Conservation (phyloP, 2,329 filamentous ascomycete genomes). For the Aspergillus sp. region DNA sequence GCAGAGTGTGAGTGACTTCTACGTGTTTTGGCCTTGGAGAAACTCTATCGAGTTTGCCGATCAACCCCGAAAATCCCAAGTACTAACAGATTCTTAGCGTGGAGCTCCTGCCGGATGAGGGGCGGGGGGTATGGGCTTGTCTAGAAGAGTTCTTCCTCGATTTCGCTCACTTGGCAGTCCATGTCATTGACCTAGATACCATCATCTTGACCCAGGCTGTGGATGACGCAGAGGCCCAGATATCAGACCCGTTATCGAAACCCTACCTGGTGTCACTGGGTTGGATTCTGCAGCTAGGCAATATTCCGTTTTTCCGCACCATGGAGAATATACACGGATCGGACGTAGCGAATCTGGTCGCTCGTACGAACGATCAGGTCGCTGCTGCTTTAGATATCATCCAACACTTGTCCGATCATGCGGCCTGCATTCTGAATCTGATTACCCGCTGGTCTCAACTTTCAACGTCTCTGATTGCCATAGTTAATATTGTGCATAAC, state of each 20-base stretch:
- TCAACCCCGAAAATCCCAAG: background rate
- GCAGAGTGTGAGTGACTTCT: constrained; percentile 37
- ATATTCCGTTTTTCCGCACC: constrained; percentile 41
- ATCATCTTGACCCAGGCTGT: constrained; percentile 31
- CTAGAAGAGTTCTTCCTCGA: constrained; percentile 46
- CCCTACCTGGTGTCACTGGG: constrained; percentile 38
- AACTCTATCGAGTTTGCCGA: background rate
- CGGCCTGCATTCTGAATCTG: constrained; percentile 28
- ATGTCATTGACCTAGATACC: constrained; percentile 45
- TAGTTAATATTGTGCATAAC: constrained; percentile 28
- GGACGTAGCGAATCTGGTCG: constrained; percentile 31
- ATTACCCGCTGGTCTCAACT: constrained; percentile 34
- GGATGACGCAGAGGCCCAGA: constrained; percentile 30
- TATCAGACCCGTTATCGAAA: constrained; percentile 34
- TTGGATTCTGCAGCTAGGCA: constrained; percentile 37
- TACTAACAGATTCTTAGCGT: constrained; percentile 25
- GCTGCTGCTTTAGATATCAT: constrained; percentile 28
- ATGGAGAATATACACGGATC: constrained; percentile 34
- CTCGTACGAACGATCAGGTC: constrained; percentile 33
- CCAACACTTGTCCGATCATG: constrained; percentile 32
- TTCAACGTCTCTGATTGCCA: constrained; percentile 22
- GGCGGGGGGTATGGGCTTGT: constrained; percentile 29
- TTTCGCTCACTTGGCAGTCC: constrained; percentile 43
- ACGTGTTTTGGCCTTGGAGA: no score
- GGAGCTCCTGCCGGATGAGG: constrained; percentile 35